Evolutionary conservation across 495 filamentous ascomycete species (phyloP), one percentile per base, ranked within the genome.

Genomic region (Podospora australis): DNA sequence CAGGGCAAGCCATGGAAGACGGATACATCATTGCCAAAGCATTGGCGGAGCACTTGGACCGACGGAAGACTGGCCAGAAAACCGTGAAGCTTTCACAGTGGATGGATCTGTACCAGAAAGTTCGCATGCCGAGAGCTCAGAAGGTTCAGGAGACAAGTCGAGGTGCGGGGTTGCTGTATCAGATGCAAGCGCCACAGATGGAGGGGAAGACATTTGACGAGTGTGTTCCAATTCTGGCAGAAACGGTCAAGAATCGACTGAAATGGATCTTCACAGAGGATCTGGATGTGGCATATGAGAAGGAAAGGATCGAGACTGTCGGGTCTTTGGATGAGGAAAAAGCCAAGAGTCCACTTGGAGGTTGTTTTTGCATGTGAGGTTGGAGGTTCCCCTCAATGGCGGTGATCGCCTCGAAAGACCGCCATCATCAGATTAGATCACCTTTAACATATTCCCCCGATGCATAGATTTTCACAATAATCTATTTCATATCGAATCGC

Each of bases 1-100:
- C 63, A 2, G 67, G 67, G 13, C 66, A 69, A 41, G 57, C 65
- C 1, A 60, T 71, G 42, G 68, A 70, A 50, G 65, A 70, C 39
- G 67, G 56, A 14, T 72, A 64, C 52, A 57, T 70, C 16, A 54
- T 71, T 22, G 63, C 59, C 6, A 60, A 59, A 9, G 59, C 61
- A 0, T 20, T 72, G 4, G 32, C 50, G 8, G 66, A 67, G 25
- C 61, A 58, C 39, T 49, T 68, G 36, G 22, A 41, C 6, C 36
- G 34, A 28, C 52, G 21, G 14, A 11, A 28, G 6, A 10, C 3
- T 3, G 25, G 49, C 24, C 11, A 28, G 1, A n/a, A 3, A 1
- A 9, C 23, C 13, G 19, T 34, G n/a, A 21, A 10, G 1, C 48
- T 68, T 14, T 39, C 53, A n/a, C 7, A 35, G n/a, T 70, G 55